A percentile compares a stretch with the other conserved stretches of the same genome.
Conservation (phyloP, 2,329 filamentous ascomycete genomes). For the Seiridium unicorne region DNA sequence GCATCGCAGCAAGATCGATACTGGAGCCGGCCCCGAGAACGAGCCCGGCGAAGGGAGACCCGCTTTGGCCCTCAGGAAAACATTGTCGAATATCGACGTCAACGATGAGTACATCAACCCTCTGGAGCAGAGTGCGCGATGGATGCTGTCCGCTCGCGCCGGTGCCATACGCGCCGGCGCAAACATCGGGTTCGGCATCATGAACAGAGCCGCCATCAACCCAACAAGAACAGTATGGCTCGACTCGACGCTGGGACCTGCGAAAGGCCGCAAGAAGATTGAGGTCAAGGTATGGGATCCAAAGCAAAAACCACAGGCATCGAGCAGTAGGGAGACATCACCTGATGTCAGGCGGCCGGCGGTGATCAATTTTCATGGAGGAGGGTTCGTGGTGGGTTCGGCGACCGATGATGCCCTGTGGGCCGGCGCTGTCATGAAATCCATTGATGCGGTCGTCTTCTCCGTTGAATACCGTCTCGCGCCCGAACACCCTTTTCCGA, state of each 20-base stretch:
- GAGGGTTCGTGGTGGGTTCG: slow-evolving; percentile 62
- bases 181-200: slow-evolving; percentile 19
- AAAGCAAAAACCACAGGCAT: neutral
- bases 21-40: neutral
- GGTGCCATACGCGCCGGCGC: slow-evolving; percentile 19
- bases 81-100: neutral
- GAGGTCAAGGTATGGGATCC: slow-evolving; percentile 27
- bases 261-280: slow-evolving; percentile 19
- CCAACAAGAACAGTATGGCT: slow-evolving; percentile 22
- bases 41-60: neutral
- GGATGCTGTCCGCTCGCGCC: slow-evolving; percentile 23
- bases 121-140: slow-evolving; percentile 12
- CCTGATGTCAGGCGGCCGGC: slow-evolving; percentile 37
- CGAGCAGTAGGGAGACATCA: neutral
- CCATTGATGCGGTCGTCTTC: slow-evolving; percentile 57
- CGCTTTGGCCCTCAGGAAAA: neutral
- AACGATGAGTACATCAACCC: slow-evolving; percentile 11
- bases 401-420: slow-evolving; percentile 63
- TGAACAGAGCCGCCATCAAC: slow-evolving; percentile 15
- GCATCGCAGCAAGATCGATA: neutral
- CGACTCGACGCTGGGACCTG: slow-evolving; percentile 21
- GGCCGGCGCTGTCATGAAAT: slow-evolving; percentile 48
- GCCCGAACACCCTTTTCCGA: slow-evolving; percentile 62
- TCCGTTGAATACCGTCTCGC: slow-evolving; percentile 66
- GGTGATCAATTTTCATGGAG: slow-evolving; percentile 66